Base-by-base conservation (phyloP, 1,284 basidiomycete species). In the Jaminaea rosea region DNA sequence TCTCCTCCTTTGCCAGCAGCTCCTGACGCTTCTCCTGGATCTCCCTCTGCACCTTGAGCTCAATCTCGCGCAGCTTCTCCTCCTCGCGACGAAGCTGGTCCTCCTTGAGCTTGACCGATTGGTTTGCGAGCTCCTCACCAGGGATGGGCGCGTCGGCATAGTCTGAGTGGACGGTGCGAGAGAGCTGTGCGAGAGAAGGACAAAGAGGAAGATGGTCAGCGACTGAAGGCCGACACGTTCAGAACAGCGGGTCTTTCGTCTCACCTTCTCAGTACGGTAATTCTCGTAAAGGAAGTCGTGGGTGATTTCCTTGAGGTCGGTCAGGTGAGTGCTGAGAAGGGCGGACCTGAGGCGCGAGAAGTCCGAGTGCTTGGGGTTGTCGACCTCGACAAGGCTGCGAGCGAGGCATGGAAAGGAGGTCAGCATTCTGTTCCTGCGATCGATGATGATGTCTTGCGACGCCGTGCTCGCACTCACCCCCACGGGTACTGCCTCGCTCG, bases 11-110 rank as follows among this genome's bases (percentile, higher is more conserved):
- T 13, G 77, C 77, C 29, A 77, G 50, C 60, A 99, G 78, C 76
- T 98, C 93, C 76, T 98, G 94, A 72, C 92, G 82, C 81, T 96
- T 96, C 80, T 98, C 88, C 77, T 89, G 89, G 77, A 99, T 93
- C 80, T 99, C 94, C 56, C 94, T 84, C 77, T 97, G 93, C 32
- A 97, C 91, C 76, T 90, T 91, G 76, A 97, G 82, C 75, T 99
- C 94, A 75, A 97, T 91, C 78, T 98, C 94, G 66, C 93, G 88
- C 60, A 99, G 80, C 84, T 89, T 73, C 52, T 72, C 64, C 67
- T 76, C 75, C 77, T 99, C 94, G 59, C 88, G 81, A 67, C 92
- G 86, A 57, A 99, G 84, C 76, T 98, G 94, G 76, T 98, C 93
- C 79, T 98, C 93, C 80, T 96, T 97, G 78, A 97, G 83, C 56